Conservation (phyloP, 805 yeast genomes). For the Nakazawaea molendinolei region DNA sequence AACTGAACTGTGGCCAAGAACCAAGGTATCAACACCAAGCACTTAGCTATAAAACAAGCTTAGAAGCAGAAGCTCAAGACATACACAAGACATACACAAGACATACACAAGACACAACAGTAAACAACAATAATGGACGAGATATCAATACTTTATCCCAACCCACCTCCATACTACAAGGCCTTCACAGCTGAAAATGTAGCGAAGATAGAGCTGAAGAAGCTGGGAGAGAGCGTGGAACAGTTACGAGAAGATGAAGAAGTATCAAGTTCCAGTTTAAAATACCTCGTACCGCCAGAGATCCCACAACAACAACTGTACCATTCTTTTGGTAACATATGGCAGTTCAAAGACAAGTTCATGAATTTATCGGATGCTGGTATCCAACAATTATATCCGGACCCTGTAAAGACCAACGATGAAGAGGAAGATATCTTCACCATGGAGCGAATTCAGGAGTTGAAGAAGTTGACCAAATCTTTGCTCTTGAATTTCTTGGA, state of each 20-base stretch:
- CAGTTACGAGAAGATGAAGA: conserved; percentile 14
- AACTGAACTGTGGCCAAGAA: too few species aligned
- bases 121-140: conserved; percentile 25
- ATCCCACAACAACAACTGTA: conserved; percentile 61
- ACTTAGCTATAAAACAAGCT: neutral
- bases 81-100: conserved; percentile 15
- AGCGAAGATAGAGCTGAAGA: conserved; percentile 29
- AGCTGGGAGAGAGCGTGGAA: conserved; percentile 20
- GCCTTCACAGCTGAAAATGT: conserved; percentile 67
- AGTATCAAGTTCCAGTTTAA: conserved; percentile 30
- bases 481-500: conserved; percentile 76
- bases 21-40: too few species aligned
- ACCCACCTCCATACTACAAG: conserved; percentile 82
- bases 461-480: conserved; percentile 75
- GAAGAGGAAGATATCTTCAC: conserved; percentile 33
- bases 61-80: neutral
- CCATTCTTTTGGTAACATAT: conserved; percentile 82
- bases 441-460: conserved; percentile 57
- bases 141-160: conserved; percentile 78
- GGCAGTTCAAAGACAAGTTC: conserved; percentile 76
- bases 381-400: conserved; percentile 60
- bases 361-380: conserved; percentile 76
- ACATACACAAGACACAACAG: conserved; percentile 17
- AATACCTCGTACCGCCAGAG: conserved; percentile 58
- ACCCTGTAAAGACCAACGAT: conserved; percentile 11